Percentiles rank a stretch among this genome's conserved stretches.
These are phyloP conservation scores for Elongisporangium senticosum DNA, from an alignment of 352 stramenopile species.

Conservation along the genomic window DNA sequence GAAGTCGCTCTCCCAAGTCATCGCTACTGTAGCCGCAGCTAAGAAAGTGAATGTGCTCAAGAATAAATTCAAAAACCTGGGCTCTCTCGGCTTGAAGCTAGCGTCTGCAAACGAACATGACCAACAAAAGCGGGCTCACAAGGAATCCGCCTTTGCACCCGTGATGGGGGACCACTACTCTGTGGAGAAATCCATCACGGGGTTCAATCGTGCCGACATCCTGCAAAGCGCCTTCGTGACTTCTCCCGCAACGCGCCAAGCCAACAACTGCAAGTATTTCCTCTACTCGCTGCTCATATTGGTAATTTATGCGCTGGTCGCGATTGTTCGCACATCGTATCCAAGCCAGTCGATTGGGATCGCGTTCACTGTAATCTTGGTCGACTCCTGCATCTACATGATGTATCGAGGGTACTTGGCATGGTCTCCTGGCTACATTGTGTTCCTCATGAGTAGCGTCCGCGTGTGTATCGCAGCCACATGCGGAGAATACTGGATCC, in stretches of 20 bases:
- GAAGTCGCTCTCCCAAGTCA: constrained; percentile 76
- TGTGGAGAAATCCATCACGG: constrained; percentile 66
- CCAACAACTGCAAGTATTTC: constrained; percentile 54
- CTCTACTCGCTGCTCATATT: constrained; percentile 36
- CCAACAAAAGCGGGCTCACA: constrained; percentile 17
- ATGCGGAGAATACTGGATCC: constrained; percentile 70
- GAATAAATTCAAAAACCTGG: constrained; percentile 80
- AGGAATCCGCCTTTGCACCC: constrained; percentile 67
- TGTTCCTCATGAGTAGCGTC: constrained; percentile 67
- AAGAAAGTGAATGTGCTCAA: constrained; percentile 81
- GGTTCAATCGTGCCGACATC: constrained; percentile 68
- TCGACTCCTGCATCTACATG: constrained; percentile 76
- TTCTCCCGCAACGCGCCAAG: constrained; percentile 32
- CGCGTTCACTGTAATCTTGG: constrained; percentile 53
- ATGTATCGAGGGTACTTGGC: constrained; percentile 55
- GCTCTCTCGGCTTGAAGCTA: constrained; percentile 69
- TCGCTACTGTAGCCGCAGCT: constrained; percentile 61
- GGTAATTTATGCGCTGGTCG: constrained; percentile 56
- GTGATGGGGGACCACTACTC: constrained; percentile 79
- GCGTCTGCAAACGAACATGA: constrained; percentile 36
- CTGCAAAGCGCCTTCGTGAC: constrained; percentile 79
- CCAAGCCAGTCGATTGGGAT: constrained; percentile 58
- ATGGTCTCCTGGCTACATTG: constrained; percentile 79
- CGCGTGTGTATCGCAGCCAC: constrained; percentile 68
- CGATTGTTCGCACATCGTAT: constrained; percentile 44